Percentiles rank a stretch among this genome's conserved stretches.
These are phyloP conservation scores for Brassica carinata DNA, from an alignment of 345 rosid species.

Conservation along the genomic window DNA sequence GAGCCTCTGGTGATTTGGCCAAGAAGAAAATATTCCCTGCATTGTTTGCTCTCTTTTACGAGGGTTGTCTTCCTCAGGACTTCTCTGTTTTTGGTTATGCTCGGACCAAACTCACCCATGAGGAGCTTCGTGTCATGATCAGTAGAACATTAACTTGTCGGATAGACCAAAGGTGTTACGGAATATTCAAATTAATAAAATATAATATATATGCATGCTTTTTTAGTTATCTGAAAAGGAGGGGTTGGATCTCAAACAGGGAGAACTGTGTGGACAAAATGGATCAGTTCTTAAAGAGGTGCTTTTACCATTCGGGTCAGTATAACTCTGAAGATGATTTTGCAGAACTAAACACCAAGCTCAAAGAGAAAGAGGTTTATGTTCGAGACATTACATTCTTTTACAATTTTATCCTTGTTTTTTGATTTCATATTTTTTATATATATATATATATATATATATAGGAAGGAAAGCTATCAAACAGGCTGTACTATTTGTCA, in stretches of 20 bases:
- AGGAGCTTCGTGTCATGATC: slow-evolving; percentile 75
- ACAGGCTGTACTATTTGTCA: slow-evolving; percentile 83
- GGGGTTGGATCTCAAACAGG: slow-evolving; percentile 43
- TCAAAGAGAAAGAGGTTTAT: slow-evolving; percentile 79
- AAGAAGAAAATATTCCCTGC: slow-evolving; percentile 95
- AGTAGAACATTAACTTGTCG: slow-evolving; percentile 80
- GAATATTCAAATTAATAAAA: background rate
- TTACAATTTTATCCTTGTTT: background rate
- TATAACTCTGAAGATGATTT: slow-evolving; percentile 79
- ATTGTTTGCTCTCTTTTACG: slow-evolving; percentile 83
- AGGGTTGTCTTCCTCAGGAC: slow-evolving; percentile 76
- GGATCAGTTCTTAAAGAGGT: slow-evolving; percentile 77
- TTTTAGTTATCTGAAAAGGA: background rate
- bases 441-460: background rate
- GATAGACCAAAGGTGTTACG: slow-evolving; percentile 70
- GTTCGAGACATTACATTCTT: background rate
- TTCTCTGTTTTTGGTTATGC: slow-evolving; percentile 82
- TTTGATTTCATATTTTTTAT: background rate
- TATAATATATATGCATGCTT: too few species aligned
- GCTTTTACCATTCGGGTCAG: slow-evolving; percentile 85
- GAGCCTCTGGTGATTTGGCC: slow-evolving; percentile 96
- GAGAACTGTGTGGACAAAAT: slow-evolving; percentile 84
- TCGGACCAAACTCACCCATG: slow-evolving; percentile 69
- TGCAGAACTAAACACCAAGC: slow-evolving; percentile 59
- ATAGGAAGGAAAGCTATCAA: slow-evolving; percentile 71